Percentiles rank a stretch among this genome's conserved stretches.
These are phyloP conservation scores for Sporodiniella umbellata DNA, from an alignment of 371 early-diverging fungal species.

Conservation along the genomic window DNA sequence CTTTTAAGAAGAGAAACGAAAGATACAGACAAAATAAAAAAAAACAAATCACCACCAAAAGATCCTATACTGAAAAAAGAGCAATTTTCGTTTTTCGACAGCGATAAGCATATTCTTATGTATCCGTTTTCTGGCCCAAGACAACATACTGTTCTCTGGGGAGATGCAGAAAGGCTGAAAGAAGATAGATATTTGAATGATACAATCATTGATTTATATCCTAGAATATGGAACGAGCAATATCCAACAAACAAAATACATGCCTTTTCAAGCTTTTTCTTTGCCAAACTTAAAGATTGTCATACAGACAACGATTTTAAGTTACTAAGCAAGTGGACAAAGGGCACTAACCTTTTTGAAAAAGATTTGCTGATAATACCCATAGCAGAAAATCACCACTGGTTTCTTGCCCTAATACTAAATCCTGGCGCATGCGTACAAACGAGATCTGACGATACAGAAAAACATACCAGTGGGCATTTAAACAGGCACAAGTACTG, in stretches of 20 bases:
- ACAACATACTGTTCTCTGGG: conserved; percentile 4
- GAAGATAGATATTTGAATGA: conserved; percentile 17
- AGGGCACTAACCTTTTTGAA: conserved; percentile 12
- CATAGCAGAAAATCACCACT: conserved; percentile 14
- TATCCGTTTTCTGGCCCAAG: conserved; percentile 13
- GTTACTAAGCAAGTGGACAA: conserved; percentile 10
- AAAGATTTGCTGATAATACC: conserved; percentile 15
- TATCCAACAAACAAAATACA: conserved; percentile 1
- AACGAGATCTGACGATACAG: not conserved
- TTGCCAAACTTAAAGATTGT: conserved; percentile 4
- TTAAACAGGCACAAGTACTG: not conserved
- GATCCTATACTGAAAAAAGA: not conserved
- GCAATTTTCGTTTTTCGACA: not conserved
- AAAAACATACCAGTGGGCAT: not conserved
- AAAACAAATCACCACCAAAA: not conserved
- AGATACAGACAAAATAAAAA: too few relatives aligned
- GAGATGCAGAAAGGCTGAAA: conserved; percentile 6
- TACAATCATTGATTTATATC: conserved; percentile 16
- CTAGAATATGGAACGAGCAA: conserved; percentile 16
- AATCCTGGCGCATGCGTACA: conserved; percentile 14
- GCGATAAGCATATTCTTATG: conserved; percentile 7
- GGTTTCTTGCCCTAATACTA: conserved; percentile 11
- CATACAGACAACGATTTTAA: not conserved
- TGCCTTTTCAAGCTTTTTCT: conserved; percentile 20
- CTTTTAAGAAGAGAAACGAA: too few relatives aligned